Base-by-base conservation (phyloP, 805 yeast species). In the Candida piceae region DNA sequence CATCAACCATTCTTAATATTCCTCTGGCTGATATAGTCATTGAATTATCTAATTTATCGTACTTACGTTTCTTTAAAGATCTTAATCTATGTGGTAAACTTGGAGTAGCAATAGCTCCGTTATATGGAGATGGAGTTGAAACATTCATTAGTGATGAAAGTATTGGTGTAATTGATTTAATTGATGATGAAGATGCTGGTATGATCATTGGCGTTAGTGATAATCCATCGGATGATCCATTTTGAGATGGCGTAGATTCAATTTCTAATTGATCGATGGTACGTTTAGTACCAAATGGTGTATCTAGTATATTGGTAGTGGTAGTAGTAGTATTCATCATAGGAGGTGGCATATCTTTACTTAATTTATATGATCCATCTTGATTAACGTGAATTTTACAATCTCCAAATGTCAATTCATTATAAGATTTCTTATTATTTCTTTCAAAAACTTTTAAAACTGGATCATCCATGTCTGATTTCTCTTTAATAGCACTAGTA, bases 1-100 rank as follows among this genome's bases (percentile, higher is more conserved):
- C 63, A 39, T 63, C 67, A 29, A 63, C 67, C 66, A 63, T 62
- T 15, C 57, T 49, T 46, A 63, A 42, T 5, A 63, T 61, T 2
- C 62, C 66, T 28, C 54, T 54, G 6, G 63, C 64, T 4, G 64
- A 56, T 8, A 63, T 54, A 3, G 63, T 59, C 58, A 55, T 55
- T 3, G 66, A 60, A 36, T 60, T 61, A 23, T 63, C 67, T 27
- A 56, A 44, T 29, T 49, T 50, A 15, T 61, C 58, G 35, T 55
- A 48, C 32, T 47, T 54, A 29, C 54, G 50, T 29, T 45, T 51
- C 27, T 46, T 46, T 13, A 41, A 31, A 24, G 45, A 41, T 3
- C 38, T 34, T 7, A 46, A 32, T 18, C 44, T 32, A 25, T 41
- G 44, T 15, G 42, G 18, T 19, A 43, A 28, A 28, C 12, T 28